Percentiles rank a stretch among this genome's conserved stretches.
Conservation (phyloP, 345 rosid species). For the Boechera retrofracta region DNA sequence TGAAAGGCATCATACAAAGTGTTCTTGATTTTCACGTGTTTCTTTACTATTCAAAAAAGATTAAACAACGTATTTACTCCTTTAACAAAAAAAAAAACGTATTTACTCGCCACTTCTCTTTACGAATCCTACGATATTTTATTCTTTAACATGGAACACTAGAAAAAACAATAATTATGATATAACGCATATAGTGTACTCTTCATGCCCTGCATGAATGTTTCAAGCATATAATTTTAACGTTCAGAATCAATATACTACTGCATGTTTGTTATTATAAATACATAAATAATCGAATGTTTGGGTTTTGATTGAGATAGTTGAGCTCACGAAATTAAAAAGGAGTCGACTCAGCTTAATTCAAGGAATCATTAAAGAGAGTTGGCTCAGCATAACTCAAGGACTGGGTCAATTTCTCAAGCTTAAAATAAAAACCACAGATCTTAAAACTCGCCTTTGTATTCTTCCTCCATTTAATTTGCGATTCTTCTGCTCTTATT, state of each 20-base stretch:
- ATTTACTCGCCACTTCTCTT: not conserved
- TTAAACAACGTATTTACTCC: too few species aligned
- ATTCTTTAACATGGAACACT: too few species aligned
- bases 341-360: too few species aligned
- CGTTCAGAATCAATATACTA: not conserved
- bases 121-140: not conserved
- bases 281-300: not conserved
- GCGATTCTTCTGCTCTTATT: conserved; percentile 25
- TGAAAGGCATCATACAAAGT: too few species aligned
- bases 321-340: not conserved
- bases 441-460: conserved; percentile 41
- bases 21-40: too few species aligned
- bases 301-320: not conserved
- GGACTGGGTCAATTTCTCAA: conserved; percentile 40
- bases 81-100: not conserved
- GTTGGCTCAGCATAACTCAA: too few species aligned
- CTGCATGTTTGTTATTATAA: not conserved
- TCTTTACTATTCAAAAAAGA: too few species aligned
- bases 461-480: conserved; percentile 34
- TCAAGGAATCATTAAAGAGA: too few species aligned
- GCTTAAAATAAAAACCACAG: conserved; percentile 35
- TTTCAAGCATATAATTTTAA: not conserved
- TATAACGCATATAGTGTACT: not conserved
- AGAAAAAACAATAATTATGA: not conserved
- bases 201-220: conserved; percentile 9